Evolutionary conservation across 768 basidiomycete genomes (phyloP), one percentile per base, ranked within the genome.

Genomic region (Termitomyces sp.): DNA sequence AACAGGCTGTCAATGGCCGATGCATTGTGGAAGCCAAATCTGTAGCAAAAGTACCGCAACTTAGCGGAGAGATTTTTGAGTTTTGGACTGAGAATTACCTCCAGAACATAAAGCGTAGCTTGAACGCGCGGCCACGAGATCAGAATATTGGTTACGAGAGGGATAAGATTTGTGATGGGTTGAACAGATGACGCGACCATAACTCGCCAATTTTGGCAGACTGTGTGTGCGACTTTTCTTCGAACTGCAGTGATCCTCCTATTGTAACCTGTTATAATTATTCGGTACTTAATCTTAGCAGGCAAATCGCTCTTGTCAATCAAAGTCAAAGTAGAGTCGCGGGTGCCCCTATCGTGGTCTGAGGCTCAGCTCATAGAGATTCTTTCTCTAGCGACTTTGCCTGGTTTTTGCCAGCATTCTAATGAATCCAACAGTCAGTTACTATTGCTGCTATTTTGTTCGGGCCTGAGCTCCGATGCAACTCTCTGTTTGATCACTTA

Each of bases 1-100:
- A 97, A 84, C 61, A 97, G 83, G 69, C 84, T 84, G 83, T 97
- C 94, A 74, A 97, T 93, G 62, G 88, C 81, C 58, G 92, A 93
- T 58, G 87, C 88, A 82, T 92, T 91, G 74, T 91, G 87, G 77
- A 94, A 93, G 68, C 91, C 91, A 79, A 94, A 94, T 87, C 92
- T 94, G 70, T 62, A 63, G 66, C 70, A 71, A 73, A 75, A 73
- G 68, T 67, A 67, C 67, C 68, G 67, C 66, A 68, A 70, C 59
- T 72, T 67, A 70, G 69, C 64, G 69, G 71, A 68, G 70, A 65
- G 65, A 47, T 62, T 62, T 64, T 68, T 55, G 62, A 63, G 65
- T 49, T 48, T 40, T 67, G 67, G 69, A 65, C 67, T 71, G 69
- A 68, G 67, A 66, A 72, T 71, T 81, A 80, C 80, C 79, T 81